phyloP scores from a whole-genome alignment of 352 stramenopile species.

The Phytophthora syringae region DNA sequence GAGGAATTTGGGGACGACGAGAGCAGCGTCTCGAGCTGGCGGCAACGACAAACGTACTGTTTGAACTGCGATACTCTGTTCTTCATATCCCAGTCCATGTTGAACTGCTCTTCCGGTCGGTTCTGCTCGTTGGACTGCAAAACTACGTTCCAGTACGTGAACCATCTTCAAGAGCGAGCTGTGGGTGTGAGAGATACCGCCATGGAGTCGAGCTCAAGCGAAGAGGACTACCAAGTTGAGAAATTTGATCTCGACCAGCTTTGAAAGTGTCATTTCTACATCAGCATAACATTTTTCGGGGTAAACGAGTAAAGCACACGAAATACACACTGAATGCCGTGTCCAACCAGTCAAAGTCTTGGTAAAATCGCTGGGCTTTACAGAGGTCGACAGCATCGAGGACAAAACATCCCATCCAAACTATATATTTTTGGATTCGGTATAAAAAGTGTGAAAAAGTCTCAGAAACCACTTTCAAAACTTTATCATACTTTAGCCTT shows the following conservation, averaged over 20 bases:
- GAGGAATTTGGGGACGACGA: background rate
- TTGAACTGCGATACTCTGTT: slow-evolving; percentile 33
- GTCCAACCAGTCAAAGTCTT: no score
- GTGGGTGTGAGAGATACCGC: background rate
- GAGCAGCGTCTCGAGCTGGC: slow-evolving; percentile 10
- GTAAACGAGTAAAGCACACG: no score
- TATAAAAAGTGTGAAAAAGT: no score
- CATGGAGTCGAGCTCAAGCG: background rate
- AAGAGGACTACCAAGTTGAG: slow-evolving; percentile 3
- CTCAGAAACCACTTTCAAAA: no score
- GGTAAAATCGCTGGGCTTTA: no score
- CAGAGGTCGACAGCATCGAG: no score
- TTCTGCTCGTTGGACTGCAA: slow-evolving; percentile 64
- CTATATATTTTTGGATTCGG: no score
- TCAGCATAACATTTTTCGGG: no score
- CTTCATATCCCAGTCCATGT: slow-evolving; percentile 23
- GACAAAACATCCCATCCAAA: no score
- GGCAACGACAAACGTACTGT: slow-evolving; percentile 20
- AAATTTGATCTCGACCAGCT: background rate
- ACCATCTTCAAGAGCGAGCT: slow-evolving; percentile 27
- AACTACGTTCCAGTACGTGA: slow-evolving; percentile 40
- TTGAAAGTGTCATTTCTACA: no score
- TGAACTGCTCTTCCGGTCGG: background rate
- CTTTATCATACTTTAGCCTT: no score
- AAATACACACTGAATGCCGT: no score